Evolutionary conservation across 2,329 filamentous ascomycete species (phyloP).

Genomic region (Cryphonectria carpinicola): DNA sequence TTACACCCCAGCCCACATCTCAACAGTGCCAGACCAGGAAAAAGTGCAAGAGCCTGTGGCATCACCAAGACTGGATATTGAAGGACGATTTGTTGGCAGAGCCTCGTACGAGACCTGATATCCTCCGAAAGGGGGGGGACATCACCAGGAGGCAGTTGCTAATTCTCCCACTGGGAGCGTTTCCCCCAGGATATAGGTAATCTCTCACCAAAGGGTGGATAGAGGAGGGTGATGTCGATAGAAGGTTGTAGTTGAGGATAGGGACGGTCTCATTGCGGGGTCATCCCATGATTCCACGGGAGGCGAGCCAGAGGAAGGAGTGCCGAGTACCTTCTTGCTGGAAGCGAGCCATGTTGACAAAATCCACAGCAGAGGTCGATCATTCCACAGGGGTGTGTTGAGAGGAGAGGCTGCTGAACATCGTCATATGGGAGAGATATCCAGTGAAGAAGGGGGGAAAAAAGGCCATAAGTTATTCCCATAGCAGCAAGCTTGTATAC

Average conservation of each 20-base stretch:
- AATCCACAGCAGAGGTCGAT: not conserved
- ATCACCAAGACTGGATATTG: not conserved
- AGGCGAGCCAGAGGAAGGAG: not conserved
- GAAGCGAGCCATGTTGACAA: not conserved
- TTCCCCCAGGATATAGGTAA: not conserved
- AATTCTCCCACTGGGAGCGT: not conserved
- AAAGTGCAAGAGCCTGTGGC: not conserved
- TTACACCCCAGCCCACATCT: not conserved
- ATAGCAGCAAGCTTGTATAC: not conserved
- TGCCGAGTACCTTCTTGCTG: not conserved
- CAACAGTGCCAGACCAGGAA: not conserved
- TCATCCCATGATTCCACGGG: not conserved
- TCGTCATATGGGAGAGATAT: not conserved
- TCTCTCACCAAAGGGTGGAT: not conserved
- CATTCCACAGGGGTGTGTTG: not conserved
- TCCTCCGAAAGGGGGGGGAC: not conserved
- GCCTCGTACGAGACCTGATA: not conserved
- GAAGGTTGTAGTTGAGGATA: not conserved
- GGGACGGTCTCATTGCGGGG: not conserved
- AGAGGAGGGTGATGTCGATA: not conserved
- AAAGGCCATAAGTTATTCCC: not conserved
- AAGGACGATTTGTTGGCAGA: not conserved
- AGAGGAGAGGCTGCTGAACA: not conserved
- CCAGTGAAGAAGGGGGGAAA: not conserved
- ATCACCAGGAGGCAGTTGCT: not conserved